These are phyloP conservation scores for Coniochaeta prunicola DNA, from an alignment of 2,329 filamentous ascomycete species.

Conservation along the genomic window DNA sequence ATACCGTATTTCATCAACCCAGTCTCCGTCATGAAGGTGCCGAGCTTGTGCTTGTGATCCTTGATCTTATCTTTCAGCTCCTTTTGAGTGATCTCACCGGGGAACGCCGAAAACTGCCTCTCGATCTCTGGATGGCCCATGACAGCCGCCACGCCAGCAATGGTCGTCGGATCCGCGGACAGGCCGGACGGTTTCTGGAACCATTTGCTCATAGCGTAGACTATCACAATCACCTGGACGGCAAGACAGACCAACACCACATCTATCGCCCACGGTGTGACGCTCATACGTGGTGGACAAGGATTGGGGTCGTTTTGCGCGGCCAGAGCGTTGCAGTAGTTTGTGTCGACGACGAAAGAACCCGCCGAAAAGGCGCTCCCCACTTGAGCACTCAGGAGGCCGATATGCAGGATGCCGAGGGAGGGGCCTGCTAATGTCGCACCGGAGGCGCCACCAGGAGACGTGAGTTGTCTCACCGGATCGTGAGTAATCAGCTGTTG, in stretches of 20 bases:
- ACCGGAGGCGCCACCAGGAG: conserved; percentile 3
- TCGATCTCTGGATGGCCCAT: conserved; percentile 17
- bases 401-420: conserved; percentile 5
- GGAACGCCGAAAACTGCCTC: conserved; percentile 9
- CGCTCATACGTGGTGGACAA: conserved; percentile 11
- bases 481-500: conserved; percentile 6
- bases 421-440: conserved; percentile 1
- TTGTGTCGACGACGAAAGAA: conserved; percentile 11
- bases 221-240: conserved; percentile 7
- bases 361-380: conserved; percentile 11
- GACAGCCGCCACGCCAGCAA: conserved; percentile 13
- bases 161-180: conserved; percentile 13
- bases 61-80: conserved; percentile 15
- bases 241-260: conserved; percentile 8
- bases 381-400: conserved; percentile 8
- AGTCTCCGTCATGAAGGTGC: conserved; percentile 7
- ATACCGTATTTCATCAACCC: conserved; percentile 10
- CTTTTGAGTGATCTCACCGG: conserved; percentile 10
- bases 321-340: conserved; percentile 8
- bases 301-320: conserved; percentile 5
- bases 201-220: conserved; percentile 12
- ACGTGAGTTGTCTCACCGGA: conserved; percentile 5
- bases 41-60: conserved; percentile 12
- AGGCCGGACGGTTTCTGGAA: conserved; percentile 12
- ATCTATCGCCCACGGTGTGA: conserved; percentile 11